Base-by-base conservation (phyloP, 2,329 filamentous ascomycete genomes). In the Talaromyces rugulosus region DNA sequence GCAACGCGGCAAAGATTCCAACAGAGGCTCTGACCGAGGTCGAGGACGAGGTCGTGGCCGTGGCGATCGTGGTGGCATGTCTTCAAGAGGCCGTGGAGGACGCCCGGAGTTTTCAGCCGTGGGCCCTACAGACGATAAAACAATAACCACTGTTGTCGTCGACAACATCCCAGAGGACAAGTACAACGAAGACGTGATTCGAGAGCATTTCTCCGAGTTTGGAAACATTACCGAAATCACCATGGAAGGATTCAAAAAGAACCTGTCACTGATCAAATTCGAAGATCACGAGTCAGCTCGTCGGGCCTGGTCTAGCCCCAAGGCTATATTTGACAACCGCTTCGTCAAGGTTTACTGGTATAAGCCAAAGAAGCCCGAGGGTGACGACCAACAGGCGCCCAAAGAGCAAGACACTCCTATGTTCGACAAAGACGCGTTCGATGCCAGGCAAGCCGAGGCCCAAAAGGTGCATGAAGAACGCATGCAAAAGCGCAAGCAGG, bases 311-410 rank as follows among this genome's bases (percentile, higher is more conserved):
- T 78, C 82, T 18, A 86, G 83, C 63, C 85, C 85, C 0, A 87
- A 87, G 70, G 82, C 82, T 58, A 82, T 87, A 18, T 87, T 87
- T 65, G 85, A 87, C 65, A 87, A 87, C 64, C 78, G 85, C 3
- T 87, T 87, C 65, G 85, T 87, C 58, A 87, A 87, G 66, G 83
- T 87, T 1, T 87, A 86, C 67, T 87, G 85, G 85, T 80, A 83
- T 69, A 84, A 82, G 64, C 76, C 81, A 4, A 68, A 67, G 23
- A 72, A 71, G 31, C 63, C 67, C 5, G 75, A 77, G 16, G 67
- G 65, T 18, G 74, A 74, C 56, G 67, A 66, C 16, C 68, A 63
- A 6, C 68, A 63, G 5, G 51, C 55, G 27, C 68, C 67, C 27
- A 62, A 67, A 42, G 66, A 71, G 23, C 63, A 71, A 8, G 75